These are phyloP conservation scores for Saccharomycopsis crataegensis DNA, from an alignment of 1,139 yeast species.

Conservation along the genomic window DNA sequence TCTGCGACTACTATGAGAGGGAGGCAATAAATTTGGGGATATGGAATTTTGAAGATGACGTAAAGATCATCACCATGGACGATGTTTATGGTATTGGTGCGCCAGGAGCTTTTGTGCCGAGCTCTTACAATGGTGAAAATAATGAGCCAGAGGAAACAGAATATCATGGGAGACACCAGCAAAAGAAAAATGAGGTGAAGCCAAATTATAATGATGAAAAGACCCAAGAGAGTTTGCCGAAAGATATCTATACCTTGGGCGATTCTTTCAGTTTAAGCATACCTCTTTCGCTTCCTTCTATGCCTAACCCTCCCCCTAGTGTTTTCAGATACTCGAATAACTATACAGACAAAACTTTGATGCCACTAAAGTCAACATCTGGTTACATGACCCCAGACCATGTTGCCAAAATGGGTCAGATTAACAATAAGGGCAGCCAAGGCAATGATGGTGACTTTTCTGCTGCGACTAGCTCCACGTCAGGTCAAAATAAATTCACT, in stretches of 20 bases:
- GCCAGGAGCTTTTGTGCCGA: constrained; percentile 32
- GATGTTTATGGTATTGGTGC: constrained; percentile 35
- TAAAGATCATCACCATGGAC: constrained; percentile 35
- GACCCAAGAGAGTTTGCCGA: not conserved
- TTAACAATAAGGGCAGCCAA: no score
- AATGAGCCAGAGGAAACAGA: not conserved
- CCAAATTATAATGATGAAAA: not conserved
- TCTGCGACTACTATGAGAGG: constrained; percentile 68
- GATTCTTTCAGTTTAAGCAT: constrained; percentile 28
- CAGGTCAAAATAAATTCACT: not conserved
- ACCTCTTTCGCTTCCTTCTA: constrained; percentile 33
- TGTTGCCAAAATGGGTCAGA: no score
- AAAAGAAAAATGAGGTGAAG: not conserved
- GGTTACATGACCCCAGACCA: no score
- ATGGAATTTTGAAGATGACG: constrained; percentile 35
- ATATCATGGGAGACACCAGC: not conserved
- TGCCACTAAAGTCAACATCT: no score
- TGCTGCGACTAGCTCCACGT: no score
- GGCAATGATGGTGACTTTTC: no score
- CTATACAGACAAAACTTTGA: constrained; percentile 1
- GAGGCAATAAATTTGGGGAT: constrained; percentile 44
- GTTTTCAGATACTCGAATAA: constrained; percentile 16
- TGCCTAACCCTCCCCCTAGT: constrained; percentile 41
- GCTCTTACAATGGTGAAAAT: not conserved
- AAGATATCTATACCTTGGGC: not conserved